Conservation (phyloP, 495 filamentous ascomycete genomes). For the Aspergillus olivimuriae region DNA sequence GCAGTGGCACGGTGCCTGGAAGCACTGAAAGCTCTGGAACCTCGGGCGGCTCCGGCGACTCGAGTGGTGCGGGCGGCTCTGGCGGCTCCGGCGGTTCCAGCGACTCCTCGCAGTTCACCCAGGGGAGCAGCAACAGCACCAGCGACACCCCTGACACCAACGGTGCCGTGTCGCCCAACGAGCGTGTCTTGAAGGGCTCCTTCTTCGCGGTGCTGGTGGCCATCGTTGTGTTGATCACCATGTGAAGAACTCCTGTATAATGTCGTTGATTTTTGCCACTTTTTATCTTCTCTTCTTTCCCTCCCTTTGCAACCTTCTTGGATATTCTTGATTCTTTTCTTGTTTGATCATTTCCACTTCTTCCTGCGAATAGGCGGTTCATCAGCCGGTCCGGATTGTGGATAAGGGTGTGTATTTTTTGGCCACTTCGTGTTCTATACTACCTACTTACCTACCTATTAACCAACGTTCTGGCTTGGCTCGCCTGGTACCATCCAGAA, state of each 20-base stretch:
- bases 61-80: slow-evolving; percentile 13
- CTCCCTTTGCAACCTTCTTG: slow-evolving; percentile 16
- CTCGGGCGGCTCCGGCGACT: slow-evolving; percentile 7
- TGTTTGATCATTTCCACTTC: slow-evolving; percentile 3
- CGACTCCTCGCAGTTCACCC: slow-evolving; percentile 11
- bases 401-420: too few species aligned
- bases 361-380: neutral
- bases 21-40: slow-evolving; percentile 20
- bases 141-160: slow-evolving; percentile 17
- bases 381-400: too few species aligned
- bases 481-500: slow-evolving; percentile 2
- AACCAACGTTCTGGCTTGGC: neutral
- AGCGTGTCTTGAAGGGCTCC: slow-evolving; percentile 44
- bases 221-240: slow-evolving; percentile 45
- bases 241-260: slow-evolving; percentile 30
- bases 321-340: slow-evolving; percentile 9
- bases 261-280: slow-evolving; percentile 11
- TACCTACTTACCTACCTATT: too few species aligned
- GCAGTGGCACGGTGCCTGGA: slow-evolving; percentile 24
- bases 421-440: neutral
- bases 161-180: slow-evolving; percentile 33
- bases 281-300: slow-evolving; percentile 13
- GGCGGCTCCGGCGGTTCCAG: slow-evolving; percentile 12
- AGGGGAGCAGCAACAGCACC: slow-evolving; percentile 12
- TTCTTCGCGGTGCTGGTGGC: slow-evolving; percentile 53